Evolutionary conservation across 352 stramenopile genomes (phyloP).

Genomic region (Phytophthora meadii): DNA sequence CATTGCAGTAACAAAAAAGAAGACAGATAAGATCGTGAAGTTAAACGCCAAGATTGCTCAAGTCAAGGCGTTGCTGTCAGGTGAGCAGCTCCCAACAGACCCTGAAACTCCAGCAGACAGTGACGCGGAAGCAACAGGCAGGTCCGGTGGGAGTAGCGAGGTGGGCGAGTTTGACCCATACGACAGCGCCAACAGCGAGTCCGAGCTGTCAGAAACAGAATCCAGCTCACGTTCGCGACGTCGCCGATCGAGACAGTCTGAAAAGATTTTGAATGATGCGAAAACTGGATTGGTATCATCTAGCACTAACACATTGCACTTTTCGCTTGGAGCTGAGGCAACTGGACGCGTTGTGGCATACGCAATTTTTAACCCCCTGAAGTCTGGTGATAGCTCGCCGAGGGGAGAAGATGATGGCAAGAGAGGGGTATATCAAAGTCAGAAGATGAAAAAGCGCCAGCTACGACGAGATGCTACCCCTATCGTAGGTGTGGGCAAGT

Average conservation of each 20-base stretch:
- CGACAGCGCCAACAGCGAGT: constrained; percentile 88
- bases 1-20: constrained; percentile 91
- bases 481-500: constrained; percentile 76
- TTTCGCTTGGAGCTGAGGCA: constrained; percentile 84
- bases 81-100: constrained; percentile 73
- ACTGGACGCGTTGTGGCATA: constrained; percentile 85
- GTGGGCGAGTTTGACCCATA: constrained; percentile 57
- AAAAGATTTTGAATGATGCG: constrained; percentile 32
- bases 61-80: constrained; percentile 79
- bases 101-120: constrained; percentile 37
- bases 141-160: constrained; percentile 37
- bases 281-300: constrained; percentile 42
- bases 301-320: constrained; percentile 75
- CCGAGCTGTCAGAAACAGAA: constrained; percentile 83
- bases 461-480: constrained; percentile 75
- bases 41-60: constrained; percentile 85
- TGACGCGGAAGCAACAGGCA: constrained; percentile 42
- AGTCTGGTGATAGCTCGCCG: constrained; percentile 31
- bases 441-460: constrained; percentile 78
- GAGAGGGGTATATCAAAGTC: constrained; percentile 43
- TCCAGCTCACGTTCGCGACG: constrained; percentile 35
- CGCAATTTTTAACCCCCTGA: constrained; percentile 70
- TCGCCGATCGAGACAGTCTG: constrained; percentile 36
- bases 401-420: constrained; percentile 27
- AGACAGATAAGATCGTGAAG: constrained; percentile 88